These are phyloP conservation scores for Didymella pinodella DNA, from an alignment of 2,329 filamentous ascomycete species.

Conservation along the genomic window DNA sequence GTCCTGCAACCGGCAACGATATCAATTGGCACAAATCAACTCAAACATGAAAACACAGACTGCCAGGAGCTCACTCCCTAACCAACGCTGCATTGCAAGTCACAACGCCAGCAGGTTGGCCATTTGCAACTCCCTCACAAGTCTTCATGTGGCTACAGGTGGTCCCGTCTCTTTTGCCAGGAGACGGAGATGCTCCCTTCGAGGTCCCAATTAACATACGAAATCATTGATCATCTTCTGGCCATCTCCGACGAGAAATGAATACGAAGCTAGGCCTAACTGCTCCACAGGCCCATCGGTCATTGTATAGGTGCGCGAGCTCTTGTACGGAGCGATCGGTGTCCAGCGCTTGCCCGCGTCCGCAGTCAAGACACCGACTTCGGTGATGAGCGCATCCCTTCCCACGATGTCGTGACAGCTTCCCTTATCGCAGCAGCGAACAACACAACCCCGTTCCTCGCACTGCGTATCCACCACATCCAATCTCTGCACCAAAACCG, in stretches of 20 bases:
- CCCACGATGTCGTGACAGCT: conserved; percentile 14
- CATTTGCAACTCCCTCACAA: background rate
- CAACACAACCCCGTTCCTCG: conserved; percentile 3
- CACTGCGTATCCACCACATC: conserved; percentile 9
- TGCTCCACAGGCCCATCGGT: background rate
- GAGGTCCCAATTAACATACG: background rate
- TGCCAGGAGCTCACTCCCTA: no score
- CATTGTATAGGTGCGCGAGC: background rate
- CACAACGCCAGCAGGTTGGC: no score
- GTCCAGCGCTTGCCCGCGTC: background rate
- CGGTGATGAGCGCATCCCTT: conserved; percentile 4
- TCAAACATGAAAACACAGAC: no score
- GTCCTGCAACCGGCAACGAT: no score
- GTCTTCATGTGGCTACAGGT: no score
- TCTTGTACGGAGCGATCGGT: background rate
- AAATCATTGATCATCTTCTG: background rate
- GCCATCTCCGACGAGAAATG: background rate
- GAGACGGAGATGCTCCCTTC: background rate
- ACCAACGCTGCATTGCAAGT: no score
- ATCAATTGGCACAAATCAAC: no score
- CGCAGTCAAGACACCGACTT: conserved; percentile 1
- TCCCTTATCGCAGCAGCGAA: conserved; percentile 7
- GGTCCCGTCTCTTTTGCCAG: background rate
- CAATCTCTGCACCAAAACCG: background rate
- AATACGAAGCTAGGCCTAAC: background rate